Conservation (phyloP, 129 eudicot species). For the Heracleum sosnowskyi region DNA sequence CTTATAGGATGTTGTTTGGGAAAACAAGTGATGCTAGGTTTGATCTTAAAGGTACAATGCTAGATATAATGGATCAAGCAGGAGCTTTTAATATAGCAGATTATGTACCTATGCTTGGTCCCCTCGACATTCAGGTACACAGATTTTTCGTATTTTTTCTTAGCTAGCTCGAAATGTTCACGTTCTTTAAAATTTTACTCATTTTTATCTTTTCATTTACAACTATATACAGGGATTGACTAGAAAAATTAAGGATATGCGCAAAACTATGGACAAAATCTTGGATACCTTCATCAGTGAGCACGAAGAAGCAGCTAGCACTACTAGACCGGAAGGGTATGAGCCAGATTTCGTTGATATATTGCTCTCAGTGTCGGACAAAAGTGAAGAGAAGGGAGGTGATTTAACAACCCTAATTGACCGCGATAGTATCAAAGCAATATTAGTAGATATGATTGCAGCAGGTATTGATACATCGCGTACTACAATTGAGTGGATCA, state of each 20-base stretch:
- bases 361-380: slow-evolving; percentile 17
- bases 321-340: not conserved
- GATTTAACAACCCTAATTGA: not conserved
- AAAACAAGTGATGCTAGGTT: slow-evolving; percentile 18
- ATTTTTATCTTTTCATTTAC: not conserved
- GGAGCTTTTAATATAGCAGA: slow-evolving; percentile 24
- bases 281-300: slow-evolving; percentile 26
- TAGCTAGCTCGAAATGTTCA: not conserved
- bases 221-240: slow-evolving; percentile 23
- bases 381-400: not conserved
- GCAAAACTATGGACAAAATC: slow-evolving; percentile 17
- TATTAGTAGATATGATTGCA: slow-evolving; percentile 27
- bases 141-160: not conserved
- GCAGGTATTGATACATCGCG: slow-evolving; percentile 26
- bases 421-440: slow-evolving; percentile 7
- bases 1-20: slow-evolving; percentile 31
- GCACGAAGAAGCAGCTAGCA: slow-evolving; percentile 19
- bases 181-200: not conserved
- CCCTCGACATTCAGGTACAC: slow-evolving; percentile 30
- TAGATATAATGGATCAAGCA: slow-evolving; percentile 2
- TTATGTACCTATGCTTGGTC: slow-evolving; percentile 22
- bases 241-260: slow-evolving; percentile 14
- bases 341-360: slow-evolving; percentile 30
- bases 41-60: slow-evolving; percentile 9
- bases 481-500: slow-evolving; percentile 26